Percentiles rank a stretch among this genome's conserved stretches.
Conservation (phyloP, 2,329 filamentous ascomycete genomes). For the Penicillium palitans region DNA sequence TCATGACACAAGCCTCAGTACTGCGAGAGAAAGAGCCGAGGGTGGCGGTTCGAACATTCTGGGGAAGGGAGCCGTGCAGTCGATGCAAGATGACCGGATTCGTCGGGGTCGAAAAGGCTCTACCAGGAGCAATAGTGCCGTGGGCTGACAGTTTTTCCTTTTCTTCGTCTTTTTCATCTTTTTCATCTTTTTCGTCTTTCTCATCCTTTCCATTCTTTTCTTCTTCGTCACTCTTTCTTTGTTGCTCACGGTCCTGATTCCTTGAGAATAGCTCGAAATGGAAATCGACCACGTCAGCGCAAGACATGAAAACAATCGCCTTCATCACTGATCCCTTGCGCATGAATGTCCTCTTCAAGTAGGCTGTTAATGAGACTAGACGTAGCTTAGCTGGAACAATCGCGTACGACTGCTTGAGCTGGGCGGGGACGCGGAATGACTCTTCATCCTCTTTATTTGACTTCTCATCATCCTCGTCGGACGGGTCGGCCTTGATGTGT, state of each 20-base stretch:
- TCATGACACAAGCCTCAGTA: conserved; percentile 73
- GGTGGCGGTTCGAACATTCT: conserved; percentile 83
- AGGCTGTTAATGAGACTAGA: conserved; percentile 79
- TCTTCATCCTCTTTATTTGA: conserved; percentile 52
- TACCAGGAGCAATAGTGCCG: conserved; percentile 58
- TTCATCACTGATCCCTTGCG: conserved; percentile 93
- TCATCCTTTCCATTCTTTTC: neutral
- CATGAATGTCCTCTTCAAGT: conserved; percentile 83
- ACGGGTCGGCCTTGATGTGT: conserved; percentile 71
- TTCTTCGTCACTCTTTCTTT: conserved; percentile 28
- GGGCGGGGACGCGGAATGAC: conserved; percentile 78
- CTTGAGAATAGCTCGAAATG: conserved; percentile 80
- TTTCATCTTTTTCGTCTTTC: conserved; percentile 20
- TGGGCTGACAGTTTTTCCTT: conserved; percentile 35
- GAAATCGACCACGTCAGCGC: conserved; percentile 94
- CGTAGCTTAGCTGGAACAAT: conserved; percentile 87
- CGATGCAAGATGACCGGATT: conserved; percentile 80
- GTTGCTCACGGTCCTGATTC: conserved; percentile 29
- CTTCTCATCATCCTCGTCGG: conserved; percentile 55
- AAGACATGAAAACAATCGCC: conserved; percentile 93
- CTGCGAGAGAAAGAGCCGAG: conserved; percentile 75
- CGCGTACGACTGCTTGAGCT: conserved; percentile 89
- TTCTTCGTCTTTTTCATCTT: conserved; percentile 26
- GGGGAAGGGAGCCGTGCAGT: conserved; percentile 88
- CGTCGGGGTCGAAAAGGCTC: conserved; percentile 70